Evolutionary conservation across 164 flowering plant genomes (phyloP).

Genomic region (Piper longum): DNA sequence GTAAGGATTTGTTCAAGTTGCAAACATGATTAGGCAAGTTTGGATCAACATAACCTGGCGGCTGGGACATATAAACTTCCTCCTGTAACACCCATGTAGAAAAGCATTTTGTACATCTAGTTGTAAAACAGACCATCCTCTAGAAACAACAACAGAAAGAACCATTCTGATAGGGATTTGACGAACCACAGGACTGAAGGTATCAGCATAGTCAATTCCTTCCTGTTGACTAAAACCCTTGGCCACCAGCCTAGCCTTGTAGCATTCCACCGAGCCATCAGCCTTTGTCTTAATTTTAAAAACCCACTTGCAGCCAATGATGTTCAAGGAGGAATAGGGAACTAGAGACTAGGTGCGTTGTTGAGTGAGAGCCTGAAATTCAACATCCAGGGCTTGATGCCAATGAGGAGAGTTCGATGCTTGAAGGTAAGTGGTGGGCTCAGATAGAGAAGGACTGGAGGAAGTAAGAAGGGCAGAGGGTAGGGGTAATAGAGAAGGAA

Average conservation of each 20-base stretch:
- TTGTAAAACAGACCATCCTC: not conserved
- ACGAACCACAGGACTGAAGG: constrained; percentile 1
- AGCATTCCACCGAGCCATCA: not conserved
- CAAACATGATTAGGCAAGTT: not conserved
- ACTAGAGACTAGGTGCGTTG: not conserved
- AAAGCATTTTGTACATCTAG: not conserved
- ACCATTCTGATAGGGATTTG: not conserved
- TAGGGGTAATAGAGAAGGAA: no score
- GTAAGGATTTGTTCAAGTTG: not conserved
- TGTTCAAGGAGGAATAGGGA: not conserved
- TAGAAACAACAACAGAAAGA: not conserved
- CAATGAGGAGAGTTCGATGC: not conserved
- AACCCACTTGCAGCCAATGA: constrained; percentile 1
- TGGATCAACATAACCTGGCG: not conserved
- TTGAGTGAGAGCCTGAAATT: not conserved
- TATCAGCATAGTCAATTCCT: not conserved
- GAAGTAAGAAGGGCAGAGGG: no score
- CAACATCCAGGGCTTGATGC: not conserved
- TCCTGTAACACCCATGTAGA: not conserved
- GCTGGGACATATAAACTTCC: not conserved
- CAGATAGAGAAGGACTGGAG: no score
- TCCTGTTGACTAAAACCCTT: not conserved
- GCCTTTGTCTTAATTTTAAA: not conserved
- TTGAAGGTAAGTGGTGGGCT: not conserved
- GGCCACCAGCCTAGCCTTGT: not conserved